A percentile compares a stretch with the other conserved stretches of the same genome.
These are phyloP conservation scores for Guadua angustifolia DNA, from an alignment of 176 grass and related monocot species.

Conservation along the genomic window DNA sequence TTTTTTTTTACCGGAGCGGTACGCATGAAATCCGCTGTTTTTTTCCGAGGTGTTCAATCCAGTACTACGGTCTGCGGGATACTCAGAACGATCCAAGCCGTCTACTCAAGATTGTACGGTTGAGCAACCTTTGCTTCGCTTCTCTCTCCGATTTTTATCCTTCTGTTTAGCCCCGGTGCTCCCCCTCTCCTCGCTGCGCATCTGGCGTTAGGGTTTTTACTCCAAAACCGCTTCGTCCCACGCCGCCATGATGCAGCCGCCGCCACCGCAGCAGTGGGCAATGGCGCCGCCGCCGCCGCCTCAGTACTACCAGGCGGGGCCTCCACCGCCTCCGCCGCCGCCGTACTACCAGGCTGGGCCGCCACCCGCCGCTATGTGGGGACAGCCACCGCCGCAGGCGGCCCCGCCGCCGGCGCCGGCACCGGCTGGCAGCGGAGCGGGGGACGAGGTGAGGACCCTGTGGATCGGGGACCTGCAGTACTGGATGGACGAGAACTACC, in stretches of 20 bases:
- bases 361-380: constrained; percentile 42
- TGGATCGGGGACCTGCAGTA: constrained; percentile 80
- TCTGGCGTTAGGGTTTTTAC: constrained; percentile 35
- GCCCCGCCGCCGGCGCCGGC: neutral
- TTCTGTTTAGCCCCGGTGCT: neutral
- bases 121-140: neutral
- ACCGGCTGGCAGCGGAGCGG: neutral
- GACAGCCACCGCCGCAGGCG: constrained; percentile 32
- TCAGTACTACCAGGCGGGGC: constrained; percentile 34
- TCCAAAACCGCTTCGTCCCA: constrained; percentile 24
- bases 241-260: constrained; percentile 45
- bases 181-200: neutral
- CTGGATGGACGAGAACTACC: constrained; percentile 83
- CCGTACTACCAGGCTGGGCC: constrained; percentile 28
- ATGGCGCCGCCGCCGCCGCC: constrained; percentile 34
- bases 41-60: too few relatives aligned
- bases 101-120: neutral
- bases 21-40: too few relatives aligned
- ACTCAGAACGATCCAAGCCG: neutral
- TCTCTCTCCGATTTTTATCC: neutral
- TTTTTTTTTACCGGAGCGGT: too few relatives aligned
- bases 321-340: neutral
- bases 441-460: constrained; percentile 62
- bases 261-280: constrained; percentile 43
- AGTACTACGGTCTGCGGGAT: too few relatives aligned